These are phyloP conservation scores for Apocynum venetum DNA, from an alignment of 257 asterid species.

Conservation along the genomic window DNA sequence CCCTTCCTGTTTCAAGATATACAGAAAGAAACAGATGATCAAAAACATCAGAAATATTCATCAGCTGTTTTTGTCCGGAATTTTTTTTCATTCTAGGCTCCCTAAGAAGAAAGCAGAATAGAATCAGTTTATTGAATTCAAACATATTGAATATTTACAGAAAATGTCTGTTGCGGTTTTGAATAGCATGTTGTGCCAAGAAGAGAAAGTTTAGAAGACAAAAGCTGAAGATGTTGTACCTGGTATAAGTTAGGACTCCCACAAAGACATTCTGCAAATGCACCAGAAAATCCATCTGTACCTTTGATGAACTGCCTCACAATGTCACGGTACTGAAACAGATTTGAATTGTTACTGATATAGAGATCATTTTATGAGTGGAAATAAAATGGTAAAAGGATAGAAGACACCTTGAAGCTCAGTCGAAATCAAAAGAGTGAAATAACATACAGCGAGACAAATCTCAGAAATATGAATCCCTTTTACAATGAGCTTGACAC, in stretches of 20 bases:
- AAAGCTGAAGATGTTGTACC: conserved; percentile 40
- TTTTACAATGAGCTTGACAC: not conserved
- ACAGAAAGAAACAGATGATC: not conserved
- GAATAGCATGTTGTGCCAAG: not conserved
- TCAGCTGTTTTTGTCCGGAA: not conserved
- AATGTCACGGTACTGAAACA: conserved; percentile 80
- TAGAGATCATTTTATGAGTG: not conserved
- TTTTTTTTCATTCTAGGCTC: not conserved
- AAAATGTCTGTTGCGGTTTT: not conserved
- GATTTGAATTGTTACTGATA: not conserved
- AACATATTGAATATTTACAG: not conserved
- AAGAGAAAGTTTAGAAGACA: conserved; percentile 3
- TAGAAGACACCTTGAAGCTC: not conserved
- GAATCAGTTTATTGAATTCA: not conserved
- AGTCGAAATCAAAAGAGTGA: not conserved
- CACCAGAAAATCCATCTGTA: conserved; percentile 94
- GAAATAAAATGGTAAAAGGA: conserved; percentile 4
- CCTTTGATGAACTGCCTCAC: conserved; percentile 95
- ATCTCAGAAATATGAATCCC: not conserved
- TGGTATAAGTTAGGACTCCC: conserved; percentile 95
- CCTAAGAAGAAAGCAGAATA: not conserved
- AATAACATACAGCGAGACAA: not conserved
- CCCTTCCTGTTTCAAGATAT: conserved; percentile 63
- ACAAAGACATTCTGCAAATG: conserved; percentile 93
- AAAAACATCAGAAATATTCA: not conserved